Evolutionary conservation across 164 flowering plant species (phyloP).

Genomic region (Kingdonia uniflora): DNA sequence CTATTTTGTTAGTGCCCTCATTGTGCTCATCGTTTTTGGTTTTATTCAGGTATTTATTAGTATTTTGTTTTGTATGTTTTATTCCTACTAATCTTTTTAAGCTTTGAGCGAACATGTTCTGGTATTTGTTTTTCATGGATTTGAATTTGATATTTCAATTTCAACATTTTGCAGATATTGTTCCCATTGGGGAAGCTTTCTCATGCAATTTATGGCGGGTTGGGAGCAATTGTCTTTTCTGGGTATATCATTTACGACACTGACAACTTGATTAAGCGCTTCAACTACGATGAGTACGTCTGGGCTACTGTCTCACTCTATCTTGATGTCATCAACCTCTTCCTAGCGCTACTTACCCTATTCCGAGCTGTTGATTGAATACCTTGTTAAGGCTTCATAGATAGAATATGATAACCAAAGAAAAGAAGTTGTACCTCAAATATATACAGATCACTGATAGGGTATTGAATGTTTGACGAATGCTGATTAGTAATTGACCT

Average conservation of each 20-base stretch:
- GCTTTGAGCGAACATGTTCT: not conserved
- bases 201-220: constrained; percentile 19
- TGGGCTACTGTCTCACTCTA: constrained; percentile 32
- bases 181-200: constrained; percentile 30
- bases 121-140: not conserved
- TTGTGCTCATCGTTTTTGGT: constrained; percentile 25
- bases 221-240: constrained; percentile 28
- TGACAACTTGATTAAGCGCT: constrained; percentile 38
- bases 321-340: constrained; percentile 36
- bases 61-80: not conserved
- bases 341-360: constrained; percentile 20
- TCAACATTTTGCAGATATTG: constrained; percentile 21
- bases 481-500: no score
- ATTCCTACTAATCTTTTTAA: not conserved
- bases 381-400: no score
- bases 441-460: no score
- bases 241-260: constrained; percentile 43
- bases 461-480: no score
- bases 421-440: no score
- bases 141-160: not conserved
- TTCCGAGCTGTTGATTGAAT: constrained; percentile 18
- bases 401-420: no score
- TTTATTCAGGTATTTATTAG: constrained; percentile 25
- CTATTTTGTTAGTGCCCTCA: constrained; percentile 28
- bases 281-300: constrained; percentile 34